Conservation (phyloP, 805 yeast species). For the Priceomyces carsonii region DNA sequence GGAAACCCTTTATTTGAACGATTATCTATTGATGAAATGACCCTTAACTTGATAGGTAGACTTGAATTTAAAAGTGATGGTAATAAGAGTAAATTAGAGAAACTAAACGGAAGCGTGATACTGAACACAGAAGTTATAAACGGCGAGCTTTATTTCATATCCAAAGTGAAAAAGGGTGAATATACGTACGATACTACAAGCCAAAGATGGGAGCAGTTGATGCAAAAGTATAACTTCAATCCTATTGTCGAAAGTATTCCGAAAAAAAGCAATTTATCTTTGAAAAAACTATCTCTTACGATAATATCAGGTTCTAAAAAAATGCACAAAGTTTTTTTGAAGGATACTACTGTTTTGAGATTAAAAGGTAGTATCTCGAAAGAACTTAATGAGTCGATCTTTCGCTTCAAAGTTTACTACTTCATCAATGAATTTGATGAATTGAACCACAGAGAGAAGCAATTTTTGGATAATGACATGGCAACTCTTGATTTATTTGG, state of each 20-base stretch:
- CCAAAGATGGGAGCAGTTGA: conserved; percentile 46
- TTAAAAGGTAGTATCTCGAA: conserved; percentile 34
- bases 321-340: conserved; percentile 20
- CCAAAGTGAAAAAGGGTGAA: conserved; percentile 42
- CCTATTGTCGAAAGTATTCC: not conserved
- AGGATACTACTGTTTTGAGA: conserved; percentile 27
- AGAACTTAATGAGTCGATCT: conserved; percentile 16
- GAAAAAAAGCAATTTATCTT: not conserved
- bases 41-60: conserved; percentile 48
- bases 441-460: conserved; percentile 12
- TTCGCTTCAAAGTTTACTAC: conserved; percentile 26
- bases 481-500: conserved; percentile 23
- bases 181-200: conserved; percentile 15
- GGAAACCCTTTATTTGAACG: conserved; percentile 51
- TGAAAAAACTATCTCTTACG: conserved; percentile 12
- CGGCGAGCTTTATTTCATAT: conserved; percentile 68
- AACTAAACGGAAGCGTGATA: conserved; percentile 61
- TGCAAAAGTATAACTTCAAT: conserved; percentile 31
- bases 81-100: conserved; percentile 25
- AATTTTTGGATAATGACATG: conserved; percentile 28
- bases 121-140: conserved; percentile 50
- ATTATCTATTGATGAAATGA: conserved; percentile 30
- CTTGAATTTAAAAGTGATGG: conserved; percentile 18
- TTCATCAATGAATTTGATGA: conserved; percentile 21
- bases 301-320: conserved; percentile 7